phyloP scores from a whole-genome alignment of 2,329 filamentous ascomycete genomes.

The Alternaria sp. region DNA sequence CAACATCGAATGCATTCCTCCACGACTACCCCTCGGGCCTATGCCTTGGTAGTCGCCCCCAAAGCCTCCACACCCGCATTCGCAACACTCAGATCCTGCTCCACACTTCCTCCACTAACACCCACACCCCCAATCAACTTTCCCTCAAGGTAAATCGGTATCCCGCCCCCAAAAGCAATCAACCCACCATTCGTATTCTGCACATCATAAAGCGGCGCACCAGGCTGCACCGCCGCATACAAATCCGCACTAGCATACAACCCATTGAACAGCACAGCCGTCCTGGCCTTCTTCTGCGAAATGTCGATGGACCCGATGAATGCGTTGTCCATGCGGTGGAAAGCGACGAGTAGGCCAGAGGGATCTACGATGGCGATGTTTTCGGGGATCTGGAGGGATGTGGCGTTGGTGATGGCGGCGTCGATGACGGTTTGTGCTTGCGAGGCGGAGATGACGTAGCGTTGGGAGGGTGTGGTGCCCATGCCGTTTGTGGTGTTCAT shows the following conservation, averaged over 20 bases:
- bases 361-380: conserved; percentile 41
- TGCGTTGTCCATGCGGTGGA: conserved; percentile 39
- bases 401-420: conserved; percentile 30
- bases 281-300: conserved; percentile 37
- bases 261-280: conserved; percentile 37
- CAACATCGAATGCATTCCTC: not conserved
- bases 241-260: conserved; percentile 16
- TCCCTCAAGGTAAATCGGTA: conserved; percentile 35
- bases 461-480: conserved; percentile 26
- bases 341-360: conserved; percentile 35
- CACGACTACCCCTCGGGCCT: not conserved
- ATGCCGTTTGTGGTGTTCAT: conserved; percentile 31
- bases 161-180: conserved; percentile 36
- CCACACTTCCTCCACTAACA: conserved; percentile 36
- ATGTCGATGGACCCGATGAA: conserved; percentile 37
- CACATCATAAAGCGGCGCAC: conserved; percentile 27
- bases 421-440: conserved; percentile 34
- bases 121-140: conserved; percentile 37
- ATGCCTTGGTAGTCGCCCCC: conserved; percentile 19
- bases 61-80: conserved; percentile 21
- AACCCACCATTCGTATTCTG: conserved; percentile 38
- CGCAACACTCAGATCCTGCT: conserved; percentile 35
- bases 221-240: conserved; percentile 23
- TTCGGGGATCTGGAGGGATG: conserved; percentile 27
- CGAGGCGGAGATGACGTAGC: conserved; percentile 24